phyloP scores from a whole-genome alignment of 208 protist genomes.

The Naegleria lovaniensis region DNA sequence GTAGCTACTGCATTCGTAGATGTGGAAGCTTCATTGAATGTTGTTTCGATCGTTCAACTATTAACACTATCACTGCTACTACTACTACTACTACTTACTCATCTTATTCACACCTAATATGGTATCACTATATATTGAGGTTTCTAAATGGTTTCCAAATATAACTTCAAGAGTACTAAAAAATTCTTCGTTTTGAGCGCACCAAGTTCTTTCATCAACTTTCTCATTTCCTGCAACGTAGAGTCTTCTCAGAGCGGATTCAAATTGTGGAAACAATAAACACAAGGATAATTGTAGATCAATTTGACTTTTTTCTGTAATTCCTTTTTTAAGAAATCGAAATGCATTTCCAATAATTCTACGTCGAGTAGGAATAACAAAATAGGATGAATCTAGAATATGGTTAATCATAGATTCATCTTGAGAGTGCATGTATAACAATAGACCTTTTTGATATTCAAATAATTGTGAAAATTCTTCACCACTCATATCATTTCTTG shows the following conservation, averaged over 20 bases:
- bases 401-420: not conserved
- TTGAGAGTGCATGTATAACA: not conserved
- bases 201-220: conserved; percentile 7
- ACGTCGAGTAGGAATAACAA: not conserved
- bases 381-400: not conserved
- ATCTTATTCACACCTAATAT: no score
- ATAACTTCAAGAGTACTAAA: not conserved
- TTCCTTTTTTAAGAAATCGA: not conserved
- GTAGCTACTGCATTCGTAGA: no score
- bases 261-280: conserved; percentile 3
- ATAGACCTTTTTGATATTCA: not conserved
- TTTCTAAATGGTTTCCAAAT: not conserved
- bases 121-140: not conserved
- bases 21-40: no score
- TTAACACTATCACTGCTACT: no score
- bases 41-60: no score
- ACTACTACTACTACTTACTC: no score
- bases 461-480: not conserved
- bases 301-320: not conserved
- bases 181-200: not conserved
- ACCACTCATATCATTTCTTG: not conserved
- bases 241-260: not conserved
- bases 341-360: not conserved
- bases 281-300: not conserved
- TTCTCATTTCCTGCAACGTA: not conserved